Evolutionary conservation across 2,329 filamentous ascomycete species (phyloP).

Genomic region (Aphanocladium album): DNA sequence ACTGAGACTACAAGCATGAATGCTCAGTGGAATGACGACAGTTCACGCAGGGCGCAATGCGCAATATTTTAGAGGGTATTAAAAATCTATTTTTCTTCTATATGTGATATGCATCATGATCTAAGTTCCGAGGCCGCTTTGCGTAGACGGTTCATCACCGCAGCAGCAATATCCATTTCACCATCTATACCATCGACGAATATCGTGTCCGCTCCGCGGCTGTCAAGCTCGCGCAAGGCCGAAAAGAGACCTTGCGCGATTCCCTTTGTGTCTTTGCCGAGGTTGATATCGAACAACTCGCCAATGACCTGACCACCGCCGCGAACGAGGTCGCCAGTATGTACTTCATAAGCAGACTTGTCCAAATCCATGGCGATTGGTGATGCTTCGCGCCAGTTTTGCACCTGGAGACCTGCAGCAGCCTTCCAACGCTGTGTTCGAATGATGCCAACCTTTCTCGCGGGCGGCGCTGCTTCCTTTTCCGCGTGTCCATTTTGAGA

Average conservation of each 20-base stretch:
- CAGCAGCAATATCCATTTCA: slow-evolving; percentile 76
- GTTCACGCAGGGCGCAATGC: not conserved
- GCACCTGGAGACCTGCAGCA: slow-evolving; percentile 34
- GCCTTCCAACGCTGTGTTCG: slow-evolving; percentile 50
- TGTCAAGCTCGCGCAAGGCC: slow-evolving; percentile 78
- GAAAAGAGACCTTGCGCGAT: slow-evolving; percentile 88
- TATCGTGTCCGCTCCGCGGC: slow-evolving; percentile 72
- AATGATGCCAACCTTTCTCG: slow-evolving; percentile 45
- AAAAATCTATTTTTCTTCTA: slow-evolving; percentile 22
- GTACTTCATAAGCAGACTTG: slow-evolving; percentile 34
- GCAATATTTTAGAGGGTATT: slow-evolving; percentile 17
- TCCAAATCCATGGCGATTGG: slow-evolving; percentile 19
- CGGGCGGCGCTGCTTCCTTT: slow-evolving; percentile 4
- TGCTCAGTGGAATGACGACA: not conserved
- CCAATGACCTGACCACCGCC: slow-evolving; percentile 29
- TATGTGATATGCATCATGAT: slow-evolving; percentile 35
- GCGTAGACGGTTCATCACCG: slow-evolving; percentile 76
- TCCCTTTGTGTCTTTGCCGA: slow-evolving; percentile 64
- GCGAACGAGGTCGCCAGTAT: slow-evolving; percentile 35
- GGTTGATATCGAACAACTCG: slow-evolving; percentile 60
- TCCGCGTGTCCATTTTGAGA: slow-evolving; percentile 13
- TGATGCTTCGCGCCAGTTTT: slow-evolving; percentile 23
- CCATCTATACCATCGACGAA: slow-evolving; percentile 85
- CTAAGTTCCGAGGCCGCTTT: slow-evolving; percentile 66
- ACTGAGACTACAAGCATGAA: not conserved